phyloP scores from a whole-genome alignment of 495 filamentous ascomycete species.

The Elasticomyces elasticus region DNA sequence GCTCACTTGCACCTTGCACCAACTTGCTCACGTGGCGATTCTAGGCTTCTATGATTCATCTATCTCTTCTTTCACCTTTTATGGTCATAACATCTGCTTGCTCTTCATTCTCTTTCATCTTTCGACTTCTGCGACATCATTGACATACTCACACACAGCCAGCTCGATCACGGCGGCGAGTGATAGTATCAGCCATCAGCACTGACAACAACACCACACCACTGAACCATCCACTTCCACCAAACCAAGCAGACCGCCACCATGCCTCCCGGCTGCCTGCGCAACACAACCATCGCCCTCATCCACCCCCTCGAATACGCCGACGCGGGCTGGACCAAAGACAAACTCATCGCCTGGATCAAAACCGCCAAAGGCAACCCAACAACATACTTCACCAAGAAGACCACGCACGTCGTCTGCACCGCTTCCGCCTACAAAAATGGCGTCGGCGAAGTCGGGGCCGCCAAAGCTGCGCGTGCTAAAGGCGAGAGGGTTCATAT shows the following conservation, averaged over 20 bases:
- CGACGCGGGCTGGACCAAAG: slow-evolving; percentile 19
- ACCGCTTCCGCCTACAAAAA: slow-evolving; percentile 43
- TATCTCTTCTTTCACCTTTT: neutral
- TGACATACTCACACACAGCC: no score
- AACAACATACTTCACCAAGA: slow-evolving; percentile 30
- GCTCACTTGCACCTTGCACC: neutral
- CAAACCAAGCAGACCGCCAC: neutral
- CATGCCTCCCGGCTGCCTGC: slow-evolving; percentile 2
- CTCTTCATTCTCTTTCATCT: neutral
- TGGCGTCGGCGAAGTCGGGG: slow-evolving; percentile 20
- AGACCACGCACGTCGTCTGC: slow-evolving; percentile 50
- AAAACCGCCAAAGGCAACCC: slow-evolving; percentile 42
- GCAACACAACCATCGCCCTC: neutral
- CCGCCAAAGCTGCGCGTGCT: neutral
- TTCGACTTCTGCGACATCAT: no score
- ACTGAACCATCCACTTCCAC: neutral
- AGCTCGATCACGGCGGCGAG: no score
- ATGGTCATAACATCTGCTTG: no score
- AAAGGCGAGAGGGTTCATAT: slow-evolving; percentile 36
- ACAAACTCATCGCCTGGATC: slow-evolving; percentile 48
- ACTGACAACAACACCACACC: neutral
- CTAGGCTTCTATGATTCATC: neutral
- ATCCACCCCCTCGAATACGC: neutral
- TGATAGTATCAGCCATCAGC: no score
- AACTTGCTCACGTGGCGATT: neutral